Percentiles rank a stretch among this genome's conserved stretches.
Evolutionary conservation across 805 yeast species (phyloP).

Genomic region (Candida hungchunana): DNA sequence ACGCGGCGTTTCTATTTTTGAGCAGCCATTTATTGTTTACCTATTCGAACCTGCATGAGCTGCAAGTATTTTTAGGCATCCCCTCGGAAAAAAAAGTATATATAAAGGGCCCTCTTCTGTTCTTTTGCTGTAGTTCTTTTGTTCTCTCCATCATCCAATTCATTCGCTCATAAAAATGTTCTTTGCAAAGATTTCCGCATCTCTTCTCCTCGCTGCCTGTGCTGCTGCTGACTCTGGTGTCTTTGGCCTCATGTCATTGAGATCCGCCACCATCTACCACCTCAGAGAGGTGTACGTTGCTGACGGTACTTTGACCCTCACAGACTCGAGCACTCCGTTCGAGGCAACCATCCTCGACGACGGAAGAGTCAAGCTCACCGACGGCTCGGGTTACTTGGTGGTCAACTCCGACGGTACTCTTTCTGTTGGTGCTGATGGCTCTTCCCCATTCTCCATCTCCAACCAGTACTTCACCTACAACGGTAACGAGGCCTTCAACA

Average conservation of each 20-base stretch:
- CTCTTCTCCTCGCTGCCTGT: constrained; percentile 26
- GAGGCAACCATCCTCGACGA: constrained; percentile 26
- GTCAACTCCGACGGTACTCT: constrained; percentile 22
- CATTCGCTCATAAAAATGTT: neutral
- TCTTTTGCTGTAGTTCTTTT: too few relatives aligned
- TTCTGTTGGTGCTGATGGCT: constrained; percentile 27
- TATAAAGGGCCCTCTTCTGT: too few relatives aligned
- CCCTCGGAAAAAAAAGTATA: too few relatives aligned
- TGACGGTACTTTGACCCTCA: constrained; percentile 15
- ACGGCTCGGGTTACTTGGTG: constrained; percentile 27
- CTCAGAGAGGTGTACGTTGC: constrained; percentile 20
- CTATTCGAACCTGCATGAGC: too few relatives aligned
- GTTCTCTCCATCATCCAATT: neutral
- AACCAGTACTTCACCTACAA: constrained; percentile 33
- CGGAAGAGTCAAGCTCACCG: constrained; percentile 28
- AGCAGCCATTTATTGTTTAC: too few relatives aligned
- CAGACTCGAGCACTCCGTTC: constrained; percentile 7
- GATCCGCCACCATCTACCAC: constrained; percentile 33
- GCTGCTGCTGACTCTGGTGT: constrained; percentile 33
- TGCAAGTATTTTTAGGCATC: too few relatives aligned
- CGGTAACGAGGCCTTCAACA: constrained; percentile 33
- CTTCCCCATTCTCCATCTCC: constrained; percentile 36
- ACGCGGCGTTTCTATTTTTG: too few relatives aligned
- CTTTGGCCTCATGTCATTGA: constrained; percentile 30
- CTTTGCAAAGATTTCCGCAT: constrained; percentile 11